Conservation (phyloP, 192 early-diverging fungal genomes). For the Coemansia aciculifera region DNA sequence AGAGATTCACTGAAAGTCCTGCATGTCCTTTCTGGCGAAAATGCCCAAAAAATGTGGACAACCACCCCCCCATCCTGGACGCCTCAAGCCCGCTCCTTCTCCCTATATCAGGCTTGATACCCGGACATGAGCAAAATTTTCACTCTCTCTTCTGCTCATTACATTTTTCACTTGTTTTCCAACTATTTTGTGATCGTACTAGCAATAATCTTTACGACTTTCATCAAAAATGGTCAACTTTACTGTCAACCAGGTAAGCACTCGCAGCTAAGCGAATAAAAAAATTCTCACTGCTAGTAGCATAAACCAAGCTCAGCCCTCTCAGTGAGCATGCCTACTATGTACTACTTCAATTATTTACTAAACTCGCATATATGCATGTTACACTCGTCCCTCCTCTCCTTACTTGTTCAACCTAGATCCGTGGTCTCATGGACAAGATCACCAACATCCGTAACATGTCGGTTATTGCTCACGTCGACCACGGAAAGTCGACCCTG, state of each 20-base stretch:
- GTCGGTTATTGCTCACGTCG: slow-evolving; percentile 99
- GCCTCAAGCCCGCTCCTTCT: background rate
- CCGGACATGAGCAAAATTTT: background rate
- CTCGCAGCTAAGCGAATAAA: background rate
- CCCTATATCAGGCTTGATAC: background rate
- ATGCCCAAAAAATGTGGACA: background rate
- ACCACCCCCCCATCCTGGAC: background rate
- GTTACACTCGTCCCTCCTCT: background rate
- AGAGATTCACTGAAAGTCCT: background rate
- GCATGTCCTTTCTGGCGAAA: background rate
- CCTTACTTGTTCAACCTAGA: slow-evolving; percentile 38
- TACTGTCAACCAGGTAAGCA: slow-evolving; percentile 56
- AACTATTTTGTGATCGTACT: background rate
- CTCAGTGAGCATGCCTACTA: background rate
- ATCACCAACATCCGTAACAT: slow-evolving; percentile 97
- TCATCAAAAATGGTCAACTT: slow-evolving; percentile 53
- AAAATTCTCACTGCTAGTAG: background rate
- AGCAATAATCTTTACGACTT: background rate
- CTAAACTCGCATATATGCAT: background rate
- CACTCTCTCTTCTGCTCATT: background rate
- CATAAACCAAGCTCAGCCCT: background rate
- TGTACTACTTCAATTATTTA: background rate
- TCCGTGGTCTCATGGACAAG: slow-evolving; percentile 85
- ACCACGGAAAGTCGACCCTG: slow-evolving; percentile 97
- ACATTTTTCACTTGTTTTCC: background rate